Conservation (phyloP, 2,329 filamentous ascomycete species). For the Scorias spongiosa region DNA sequence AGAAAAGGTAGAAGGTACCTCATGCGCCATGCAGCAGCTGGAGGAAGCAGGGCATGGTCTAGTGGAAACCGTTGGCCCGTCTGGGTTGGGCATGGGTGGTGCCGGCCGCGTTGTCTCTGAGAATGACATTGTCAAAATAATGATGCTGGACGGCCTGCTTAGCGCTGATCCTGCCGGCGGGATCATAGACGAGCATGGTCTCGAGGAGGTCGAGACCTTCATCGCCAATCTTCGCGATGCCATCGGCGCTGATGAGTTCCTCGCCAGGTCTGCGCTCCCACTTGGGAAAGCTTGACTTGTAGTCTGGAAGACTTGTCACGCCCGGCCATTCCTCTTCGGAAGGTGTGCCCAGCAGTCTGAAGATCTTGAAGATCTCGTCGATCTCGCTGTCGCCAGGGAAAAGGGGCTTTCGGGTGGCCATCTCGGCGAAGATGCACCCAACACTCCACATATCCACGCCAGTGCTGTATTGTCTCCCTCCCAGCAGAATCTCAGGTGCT, state of each 20-base stretch:
- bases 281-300: conserved; percentile 83
- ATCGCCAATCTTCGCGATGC: conserved; percentile 45
- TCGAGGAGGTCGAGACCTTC: conserved; percentile 53
- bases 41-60: too few relatives aligned
- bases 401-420: conserved; percentile 85
- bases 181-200: conserved; percentile 70
- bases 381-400: conserved; percentile 90
- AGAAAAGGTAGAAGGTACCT: too few relatives aligned
- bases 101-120: background rate
- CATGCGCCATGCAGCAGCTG: too few relatives aligned
- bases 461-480: conserved; percentile 82
- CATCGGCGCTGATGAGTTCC: conserved; percentile 47
- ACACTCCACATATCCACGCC: conserved; percentile 95
- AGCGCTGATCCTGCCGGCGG: conserved; percentile 71
- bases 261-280: conserved; percentile 59
- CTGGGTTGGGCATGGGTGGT: background rate
- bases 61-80: background rate
- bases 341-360: conserved; percentile 69
- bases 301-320: conserved; percentile 88
- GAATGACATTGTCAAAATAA: conserved; percentile 43
- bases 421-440: conserved; percentile 89
- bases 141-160: conserved; percentile 75
- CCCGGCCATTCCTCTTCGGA: conserved; percentile 73
- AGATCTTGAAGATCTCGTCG: conserved; percentile 90
- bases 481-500: conserved; percentile 76